Conservation (phyloP, 345 rosid species). For the Balakata baccata region DNA sequence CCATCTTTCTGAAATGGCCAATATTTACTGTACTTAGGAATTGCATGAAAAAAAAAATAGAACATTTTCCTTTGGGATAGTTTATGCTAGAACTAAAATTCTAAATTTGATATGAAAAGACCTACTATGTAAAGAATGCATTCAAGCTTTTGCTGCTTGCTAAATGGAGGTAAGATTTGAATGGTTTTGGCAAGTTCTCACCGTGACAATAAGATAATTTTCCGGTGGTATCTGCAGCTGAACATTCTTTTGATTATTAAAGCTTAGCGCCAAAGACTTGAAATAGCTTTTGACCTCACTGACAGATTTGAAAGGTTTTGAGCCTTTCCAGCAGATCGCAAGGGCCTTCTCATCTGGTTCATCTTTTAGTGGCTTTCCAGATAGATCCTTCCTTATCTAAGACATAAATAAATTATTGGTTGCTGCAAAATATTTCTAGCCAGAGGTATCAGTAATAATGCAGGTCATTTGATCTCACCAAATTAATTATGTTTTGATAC, state of each 20-base stretch:
- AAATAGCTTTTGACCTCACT: conserved; percentile 52
- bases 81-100: no score
- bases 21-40: neutral
- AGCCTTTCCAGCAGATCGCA: conserved; percentile 82
- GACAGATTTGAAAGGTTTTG: conserved; percentile 47
- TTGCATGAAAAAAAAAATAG: neutral
- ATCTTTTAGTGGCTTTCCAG: conserved; percentile 48
- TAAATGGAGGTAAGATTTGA: neutral
- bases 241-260: conserved; percentile 42
- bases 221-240: conserved; percentile 65
- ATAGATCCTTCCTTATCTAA: conserved; percentile 44
- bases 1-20: conserved; percentile 47
- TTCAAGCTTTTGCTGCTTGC: no score
- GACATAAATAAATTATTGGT: conserved; percentile 15
- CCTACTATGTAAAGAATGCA: no score
- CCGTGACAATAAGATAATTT: conserved; percentile 72
- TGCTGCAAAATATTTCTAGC: neutral
- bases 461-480: conserved; percentile 39
- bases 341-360: conserved; percentile 58
- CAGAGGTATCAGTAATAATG: neutral
- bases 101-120: no score
- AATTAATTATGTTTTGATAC: conserved; percentile 46
- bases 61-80: no score
- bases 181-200: conserved; percentile 26
- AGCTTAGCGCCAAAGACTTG: conserved; percentile 53